phyloP scores from a whole-genome alignment of 768 basidiomycete species.

The Wakefieldia striispora region DNA sequence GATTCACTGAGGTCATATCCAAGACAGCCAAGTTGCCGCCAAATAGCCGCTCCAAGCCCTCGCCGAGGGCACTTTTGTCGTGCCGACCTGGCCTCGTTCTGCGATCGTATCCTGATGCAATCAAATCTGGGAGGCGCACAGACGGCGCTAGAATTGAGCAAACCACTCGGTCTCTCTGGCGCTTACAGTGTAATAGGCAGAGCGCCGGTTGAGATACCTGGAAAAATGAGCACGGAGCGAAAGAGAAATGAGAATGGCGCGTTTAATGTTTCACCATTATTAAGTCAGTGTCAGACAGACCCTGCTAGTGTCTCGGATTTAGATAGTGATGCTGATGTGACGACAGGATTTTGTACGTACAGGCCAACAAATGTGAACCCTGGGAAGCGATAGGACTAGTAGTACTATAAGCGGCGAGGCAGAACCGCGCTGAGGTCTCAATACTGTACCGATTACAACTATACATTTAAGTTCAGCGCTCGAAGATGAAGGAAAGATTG shows the following conservation, averaged over 20 bases:
- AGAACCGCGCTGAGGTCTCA: background rate
- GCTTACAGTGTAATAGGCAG: too few relatives aligned
- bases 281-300: too few relatives aligned
- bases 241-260: background rate
- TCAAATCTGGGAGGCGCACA: background rate
- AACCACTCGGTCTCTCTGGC: too few relatives aligned
- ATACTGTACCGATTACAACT: background rate
- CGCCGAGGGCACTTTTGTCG: too few relatives aligned
- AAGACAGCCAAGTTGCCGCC: background rate
- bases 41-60: background rate
- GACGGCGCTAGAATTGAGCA: background rate
- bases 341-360: background rate
- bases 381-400: too few relatives aligned
- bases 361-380: background rate
- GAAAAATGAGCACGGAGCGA: too few relatives aligned
- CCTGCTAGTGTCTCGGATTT: slow-evolving; percentile 2
- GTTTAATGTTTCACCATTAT: slow-evolving; percentile 6
- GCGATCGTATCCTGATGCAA: too few relatives aligned
- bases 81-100: too few relatives aligned
- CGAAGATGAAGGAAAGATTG: background rate
- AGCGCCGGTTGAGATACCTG: too few relatives aligned
- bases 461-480: background rate
- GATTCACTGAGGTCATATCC: background rate
- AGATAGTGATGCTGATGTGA: background rate
- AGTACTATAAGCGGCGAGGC: too few relatives aligned